Conservation (phyloP, 2,329 filamentous ascomycete species). For the Ilyonectria robusta region DNA sequence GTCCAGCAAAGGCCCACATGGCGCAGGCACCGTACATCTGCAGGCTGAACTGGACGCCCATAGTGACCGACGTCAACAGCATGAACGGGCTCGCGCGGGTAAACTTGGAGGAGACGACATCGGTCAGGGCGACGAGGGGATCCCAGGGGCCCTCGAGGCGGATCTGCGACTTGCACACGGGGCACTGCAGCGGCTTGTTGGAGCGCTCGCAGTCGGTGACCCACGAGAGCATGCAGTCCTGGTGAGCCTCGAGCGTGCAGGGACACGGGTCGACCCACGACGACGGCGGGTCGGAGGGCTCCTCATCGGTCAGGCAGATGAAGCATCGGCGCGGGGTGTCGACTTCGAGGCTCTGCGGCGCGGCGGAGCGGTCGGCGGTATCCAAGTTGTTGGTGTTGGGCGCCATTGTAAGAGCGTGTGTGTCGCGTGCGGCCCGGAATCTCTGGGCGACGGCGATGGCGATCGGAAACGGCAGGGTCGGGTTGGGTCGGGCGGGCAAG, state of each 20-base stretch:
- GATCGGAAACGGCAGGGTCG: conserved; percentile 30
- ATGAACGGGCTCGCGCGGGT: conserved; percentile 71
- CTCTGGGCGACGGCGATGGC: conserved; percentile 6
- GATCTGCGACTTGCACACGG: conserved; percentile 90
- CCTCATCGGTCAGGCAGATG: conserved; percentile 73
- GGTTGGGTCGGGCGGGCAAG: conserved; percentile 6
- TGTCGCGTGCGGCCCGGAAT: conserved; percentile 21
- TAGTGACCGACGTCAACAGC: conserved; percentile 71
- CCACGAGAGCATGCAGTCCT: conserved; percentile 91
- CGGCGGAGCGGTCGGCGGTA: conserved; percentile 5
- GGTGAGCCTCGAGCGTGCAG: conserved; percentile 92
- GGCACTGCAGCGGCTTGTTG: conserved; percentile 81
- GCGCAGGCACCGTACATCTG: conserved; percentile 68
- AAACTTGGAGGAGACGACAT: conserved; percentile 69
- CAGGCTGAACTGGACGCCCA: conserved; percentile 65
- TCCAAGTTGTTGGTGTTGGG: conserved; percentile 1
- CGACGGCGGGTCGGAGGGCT: conserved; percentile 61
- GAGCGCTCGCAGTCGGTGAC: conserved; percentile 86
- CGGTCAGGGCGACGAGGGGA: conserved; percentile 76
- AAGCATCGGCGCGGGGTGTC: conserved; percentile 66
- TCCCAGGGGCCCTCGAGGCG: conserved; percentile 82
- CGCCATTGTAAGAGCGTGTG: conserved; percentile 4
- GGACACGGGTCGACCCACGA: conserved; percentile 91
- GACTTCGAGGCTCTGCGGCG: conserved; percentile 17
- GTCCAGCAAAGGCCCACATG: conserved; percentile 67